Conservation (phyloP, 768 basidiomycete species). For the Lactifluus echinatus region DNA sequence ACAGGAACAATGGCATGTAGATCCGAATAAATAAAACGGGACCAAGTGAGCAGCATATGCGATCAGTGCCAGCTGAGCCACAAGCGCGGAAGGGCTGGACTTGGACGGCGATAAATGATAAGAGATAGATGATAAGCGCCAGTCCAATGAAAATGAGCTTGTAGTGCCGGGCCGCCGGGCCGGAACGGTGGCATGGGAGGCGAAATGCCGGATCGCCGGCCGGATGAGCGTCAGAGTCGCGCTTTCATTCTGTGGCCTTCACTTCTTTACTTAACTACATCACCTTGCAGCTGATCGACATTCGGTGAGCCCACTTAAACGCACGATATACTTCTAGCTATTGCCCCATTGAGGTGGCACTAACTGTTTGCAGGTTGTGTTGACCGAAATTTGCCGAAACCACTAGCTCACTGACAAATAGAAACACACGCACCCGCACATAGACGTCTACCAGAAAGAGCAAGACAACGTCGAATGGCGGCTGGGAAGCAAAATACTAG, state of each 20-base stretch:
- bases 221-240: slow-evolving; percentile 1
- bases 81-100: too few species aligned
- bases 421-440: neutral
- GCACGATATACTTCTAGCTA: neutral
- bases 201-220: neutral
- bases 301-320: slow-evolving; percentile 5
- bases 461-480: slow-evolving; percentile 1
- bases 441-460: neutral
- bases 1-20: too few species aligned
- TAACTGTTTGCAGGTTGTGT: slow-evolving; percentile 3
- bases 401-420: neutral
- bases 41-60: too few species aligned
- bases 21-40: too few species aligned
- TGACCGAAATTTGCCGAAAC: neutral
- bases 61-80: too few species aligned
- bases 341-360: neutral
- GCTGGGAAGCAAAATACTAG: slow-evolving; percentile 15
- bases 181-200: slow-evolving; percentile 8
- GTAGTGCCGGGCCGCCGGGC: neutral
- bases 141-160: too few species aligned
- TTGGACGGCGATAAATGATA: too few species aligned
- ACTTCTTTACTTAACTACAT: slow-evolving; percentile 10
- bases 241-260: slow-evolving; percentile 8
- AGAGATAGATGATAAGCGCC: too few species aligned
- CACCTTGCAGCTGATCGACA: slow-evolving; percentile 9